Percentiles rank a stretch among this genome's conserved stretches.
These are phyloP conservation scores for Ascochyta koolunga DNA, from an alignment of 2,329 filamentous ascomycete genomes.

Conservation along the genomic window DNA sequence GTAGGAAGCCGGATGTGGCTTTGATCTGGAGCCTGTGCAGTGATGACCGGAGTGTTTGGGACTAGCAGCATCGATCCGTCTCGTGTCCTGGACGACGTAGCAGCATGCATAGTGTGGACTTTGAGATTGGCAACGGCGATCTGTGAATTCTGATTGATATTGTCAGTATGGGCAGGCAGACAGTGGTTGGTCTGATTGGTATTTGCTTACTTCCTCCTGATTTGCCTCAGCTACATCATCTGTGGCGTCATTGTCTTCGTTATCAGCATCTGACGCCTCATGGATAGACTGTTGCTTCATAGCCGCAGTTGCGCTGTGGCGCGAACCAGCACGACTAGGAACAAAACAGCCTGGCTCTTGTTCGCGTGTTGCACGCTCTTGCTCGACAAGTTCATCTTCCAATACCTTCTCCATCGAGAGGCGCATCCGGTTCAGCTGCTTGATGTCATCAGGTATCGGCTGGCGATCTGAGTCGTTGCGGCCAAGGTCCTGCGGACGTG, in stretches of 20 bases:
- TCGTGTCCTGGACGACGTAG: no score
- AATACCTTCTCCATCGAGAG: neutral
- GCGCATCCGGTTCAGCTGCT: neutral
- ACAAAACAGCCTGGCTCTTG: neutral
- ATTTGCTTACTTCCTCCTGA: neutral
- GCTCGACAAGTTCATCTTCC: neutral
- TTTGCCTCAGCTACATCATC: neutral
- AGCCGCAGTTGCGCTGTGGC: neutral
- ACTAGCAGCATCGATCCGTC: neutral
- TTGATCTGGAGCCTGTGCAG: neutral
- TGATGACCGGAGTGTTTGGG: neutral
- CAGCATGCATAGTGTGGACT: no score
- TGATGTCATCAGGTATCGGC: neutral
- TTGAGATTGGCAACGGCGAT: neutral
- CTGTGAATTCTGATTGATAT: neutral
- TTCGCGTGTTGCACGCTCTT: neutral
- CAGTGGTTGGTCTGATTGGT: neutral
- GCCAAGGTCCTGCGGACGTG: neutral
- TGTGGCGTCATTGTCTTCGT: neutral
- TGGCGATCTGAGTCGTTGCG: neutral
- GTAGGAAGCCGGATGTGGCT: constrained; percentile 16
- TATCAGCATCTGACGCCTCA: neutral
- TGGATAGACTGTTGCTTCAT: neutral
- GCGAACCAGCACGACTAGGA: neutral
- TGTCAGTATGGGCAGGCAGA: neutral